These are phyloP conservation scores for Taphrina wiesneri DNA, from an alignment of 1,139 yeast genomes.

Conservation along the genomic window DNA sequence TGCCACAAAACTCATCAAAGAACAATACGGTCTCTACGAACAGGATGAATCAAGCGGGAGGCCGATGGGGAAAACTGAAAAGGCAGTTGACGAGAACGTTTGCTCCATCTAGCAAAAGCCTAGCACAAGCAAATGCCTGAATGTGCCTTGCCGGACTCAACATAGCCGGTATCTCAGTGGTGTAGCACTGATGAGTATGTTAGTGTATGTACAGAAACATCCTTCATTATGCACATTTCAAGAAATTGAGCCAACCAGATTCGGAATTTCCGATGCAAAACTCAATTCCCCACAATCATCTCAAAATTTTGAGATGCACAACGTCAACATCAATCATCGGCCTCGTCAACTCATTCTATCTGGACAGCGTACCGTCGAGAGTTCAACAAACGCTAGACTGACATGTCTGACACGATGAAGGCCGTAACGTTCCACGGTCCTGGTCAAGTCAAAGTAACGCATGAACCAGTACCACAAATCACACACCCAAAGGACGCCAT, in stretches of 20 bases:
- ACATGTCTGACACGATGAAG: constrained; percentile 49
- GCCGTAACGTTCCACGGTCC: constrained; percentile 62
- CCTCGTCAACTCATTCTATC: too few species aligned
- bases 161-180: too few species aligned
- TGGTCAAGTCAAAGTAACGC: constrained; percentile 50
- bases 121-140: not conserved
- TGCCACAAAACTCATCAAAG: not conserved
- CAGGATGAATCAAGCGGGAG: not conserved
- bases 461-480: constrained; percentile 53
- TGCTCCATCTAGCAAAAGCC: not conserved
- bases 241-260: not conserved
- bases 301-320: not conserved
- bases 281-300: not conserved
- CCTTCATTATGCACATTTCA: not conserved
- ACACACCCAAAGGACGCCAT: constrained; percentile 53
- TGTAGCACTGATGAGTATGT: too few species aligned
- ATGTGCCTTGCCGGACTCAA: too few species aligned
- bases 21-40: not conserved
- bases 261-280: not conserved
- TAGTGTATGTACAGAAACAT: too few species aligned
- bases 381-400: too few species aligned
- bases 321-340: too few species aligned
- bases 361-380: too few species aligned
- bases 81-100: not conserved
- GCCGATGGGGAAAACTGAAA: not conserved